Conservation (phyloP, 2,329 filamentous ascomycete species). For the Cadophora sp. region DNA sequence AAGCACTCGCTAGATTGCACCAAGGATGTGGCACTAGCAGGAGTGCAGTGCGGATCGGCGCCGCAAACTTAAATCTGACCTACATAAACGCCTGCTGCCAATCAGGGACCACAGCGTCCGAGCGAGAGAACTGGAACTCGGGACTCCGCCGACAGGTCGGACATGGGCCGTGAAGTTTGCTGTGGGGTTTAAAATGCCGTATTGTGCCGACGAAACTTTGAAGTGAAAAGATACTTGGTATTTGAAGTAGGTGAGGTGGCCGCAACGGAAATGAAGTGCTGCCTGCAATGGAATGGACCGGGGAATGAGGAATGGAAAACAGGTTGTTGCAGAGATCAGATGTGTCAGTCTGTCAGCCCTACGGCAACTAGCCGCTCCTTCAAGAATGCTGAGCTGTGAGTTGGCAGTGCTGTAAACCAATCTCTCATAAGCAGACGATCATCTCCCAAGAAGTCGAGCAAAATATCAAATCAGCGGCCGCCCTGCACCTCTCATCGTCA, state of each 20-base stretch:
- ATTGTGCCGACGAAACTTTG: too few species aligned
- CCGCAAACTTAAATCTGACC: constrained; percentile 16
- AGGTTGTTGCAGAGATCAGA: not conserved
- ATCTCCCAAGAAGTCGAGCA: not conserved
- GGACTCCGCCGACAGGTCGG: not conserved
- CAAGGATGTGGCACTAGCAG: not conserved
- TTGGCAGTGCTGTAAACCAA: not conserved
- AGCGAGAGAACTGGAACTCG: not conserved
- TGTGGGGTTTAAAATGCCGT: too few species aligned
- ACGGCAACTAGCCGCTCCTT: not conserved
- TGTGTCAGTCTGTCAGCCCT: not conserved
- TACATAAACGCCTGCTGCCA: constrained; percentile 9
- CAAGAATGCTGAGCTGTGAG: not conserved
- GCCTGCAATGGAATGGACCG: not conserved
- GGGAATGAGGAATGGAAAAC: not conserved
- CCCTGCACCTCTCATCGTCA: not conserved
- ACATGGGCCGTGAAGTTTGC: not conserved
- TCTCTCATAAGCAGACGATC: constrained; percentile 1
- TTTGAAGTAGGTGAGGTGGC: too few species aligned
- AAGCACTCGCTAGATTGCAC: not conserved
- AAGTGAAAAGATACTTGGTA: too few species aligned
- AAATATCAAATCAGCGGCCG: not conserved
- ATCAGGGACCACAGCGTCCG: not conserved
- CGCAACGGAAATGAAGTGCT: not conserved
- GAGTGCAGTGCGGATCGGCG: not conserved